These are phyloP conservation scores for Chaetomium sp. DNA, from an alignment of 2,329 filamentous ascomycete species.

Conservation along the genomic window DNA sequence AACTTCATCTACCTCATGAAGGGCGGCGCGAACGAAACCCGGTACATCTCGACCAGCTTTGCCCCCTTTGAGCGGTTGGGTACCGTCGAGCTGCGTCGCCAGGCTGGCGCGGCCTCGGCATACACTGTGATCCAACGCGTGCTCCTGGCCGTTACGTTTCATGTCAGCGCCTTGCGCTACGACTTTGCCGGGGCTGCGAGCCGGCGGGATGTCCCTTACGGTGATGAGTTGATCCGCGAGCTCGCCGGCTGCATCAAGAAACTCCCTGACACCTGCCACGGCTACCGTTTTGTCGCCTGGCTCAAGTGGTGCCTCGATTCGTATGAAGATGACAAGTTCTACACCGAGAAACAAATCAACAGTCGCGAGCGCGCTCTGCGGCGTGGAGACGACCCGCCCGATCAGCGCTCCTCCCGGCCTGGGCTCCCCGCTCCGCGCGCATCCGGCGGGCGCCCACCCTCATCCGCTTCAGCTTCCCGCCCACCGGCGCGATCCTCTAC, in stretches of 20 bases:
- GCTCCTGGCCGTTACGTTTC: background rate
- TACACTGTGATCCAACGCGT: background rate
- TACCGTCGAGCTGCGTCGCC: background rate
- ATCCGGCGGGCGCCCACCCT: no score
- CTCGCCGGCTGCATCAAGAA: background rate
- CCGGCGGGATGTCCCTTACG: background rate
- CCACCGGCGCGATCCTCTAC: no score
- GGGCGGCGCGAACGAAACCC: background rate
- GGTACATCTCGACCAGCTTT: background rate
- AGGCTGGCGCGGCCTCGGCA: conserved; percentile 1
- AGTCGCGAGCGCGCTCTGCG: no score
- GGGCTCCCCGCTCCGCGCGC: no score
- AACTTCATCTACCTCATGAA: background rate
- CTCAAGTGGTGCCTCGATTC: background rate
- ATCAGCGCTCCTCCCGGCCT: no score
- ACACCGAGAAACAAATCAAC: no score
- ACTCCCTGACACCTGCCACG: background rate
- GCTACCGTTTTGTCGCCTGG: background rate
- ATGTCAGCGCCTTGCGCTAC: background rate
- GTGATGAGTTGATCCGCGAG: background rate
- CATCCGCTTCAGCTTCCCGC: no score
- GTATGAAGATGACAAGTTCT: no score
- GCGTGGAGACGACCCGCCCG: no score
- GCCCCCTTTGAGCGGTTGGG: background rate
- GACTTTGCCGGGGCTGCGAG: background rate